Evolutionary conservation across 179 eudicot species (phyloP).

Genomic region (Beta corolliflora): DNA sequence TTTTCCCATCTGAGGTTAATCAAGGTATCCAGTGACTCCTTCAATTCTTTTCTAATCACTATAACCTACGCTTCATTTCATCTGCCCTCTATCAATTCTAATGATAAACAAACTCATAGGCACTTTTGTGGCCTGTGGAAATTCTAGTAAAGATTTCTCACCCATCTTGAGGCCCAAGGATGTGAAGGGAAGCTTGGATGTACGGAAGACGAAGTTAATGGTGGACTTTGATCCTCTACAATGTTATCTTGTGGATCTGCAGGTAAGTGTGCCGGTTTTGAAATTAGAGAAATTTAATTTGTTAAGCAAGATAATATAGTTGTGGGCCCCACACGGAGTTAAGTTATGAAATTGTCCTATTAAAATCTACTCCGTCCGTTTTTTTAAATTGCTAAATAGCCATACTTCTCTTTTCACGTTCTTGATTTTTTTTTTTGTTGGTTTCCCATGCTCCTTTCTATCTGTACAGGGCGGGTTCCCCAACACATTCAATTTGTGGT

Average conservation of each 20-base stretch:
- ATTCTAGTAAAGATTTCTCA: slow-evolving; percentile 66
- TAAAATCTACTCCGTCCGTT: no score
- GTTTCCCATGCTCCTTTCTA: slow-evolving; percentile 1
- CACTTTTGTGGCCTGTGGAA: slow-evolving; percentile 63
- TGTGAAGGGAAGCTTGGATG: slow-evolving; percentile 51
- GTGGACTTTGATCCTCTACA: slow-evolving; percentile 84
- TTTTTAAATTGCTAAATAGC: no score
- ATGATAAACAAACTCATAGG: slow-evolving; percentile 42
- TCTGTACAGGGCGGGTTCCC: slow-evolving; percentile 63
- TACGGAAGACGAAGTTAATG: slow-evolving; percentile 64
- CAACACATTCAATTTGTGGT: slow-evolving; percentile 71
- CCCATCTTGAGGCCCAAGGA: slow-evolving; percentile 58
- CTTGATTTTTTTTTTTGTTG: not conserved
- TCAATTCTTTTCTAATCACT: not conserved
- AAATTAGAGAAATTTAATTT: no score
- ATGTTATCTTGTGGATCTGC: slow-evolving; percentile 67
- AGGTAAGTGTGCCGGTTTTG: slow-evolving; percentile 43
- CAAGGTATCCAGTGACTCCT: slow-evolving; percentile 49
- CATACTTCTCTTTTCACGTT: not conserved
- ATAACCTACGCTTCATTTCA: not conserved
- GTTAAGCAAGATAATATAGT: no score
- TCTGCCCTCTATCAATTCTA: not conserved
- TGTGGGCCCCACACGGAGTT: no score
- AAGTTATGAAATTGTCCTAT: no score
- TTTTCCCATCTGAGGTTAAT: slow-evolving; percentile 81